Evolutionary conservation across 495 filamentous ascomycete species (phyloP), one percentile per base, ranked within the genome.

Genomic region (Penicillium simplicissimum): DNA sequence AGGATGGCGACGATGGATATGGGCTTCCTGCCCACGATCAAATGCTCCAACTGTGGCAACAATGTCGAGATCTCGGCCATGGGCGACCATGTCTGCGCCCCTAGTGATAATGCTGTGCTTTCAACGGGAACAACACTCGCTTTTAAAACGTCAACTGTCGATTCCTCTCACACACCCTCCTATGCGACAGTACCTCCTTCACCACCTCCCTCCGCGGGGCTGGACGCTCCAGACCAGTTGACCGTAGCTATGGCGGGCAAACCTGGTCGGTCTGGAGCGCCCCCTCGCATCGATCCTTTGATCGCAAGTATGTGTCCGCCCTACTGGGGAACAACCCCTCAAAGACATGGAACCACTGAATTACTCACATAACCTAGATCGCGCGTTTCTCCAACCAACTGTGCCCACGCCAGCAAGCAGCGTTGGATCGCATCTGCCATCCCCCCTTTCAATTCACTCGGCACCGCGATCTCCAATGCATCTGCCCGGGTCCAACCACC

Each of bases 61-160:
- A 85, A 95, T 71, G 92, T 98, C 61, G 90, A 94, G 69, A 97
- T 98, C 65, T 88, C 90, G 9, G 76, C 86, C 67, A 91, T 98
- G 91, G 95, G 92, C 43, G 93, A 98, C 65, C 95, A 98, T 82
- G 73, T 89, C 58, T 96, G 91, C 74, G 72, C 77, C 28, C 52
- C 55, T 8, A 55, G 55, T 34, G 55, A 51, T 8, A 48, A 54
- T 55, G 57, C 63, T 64, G 60, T 31, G 60, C 40, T 10, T 25
- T n/a, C 4, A 6, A 17, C 23, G n/a, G 14, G 23, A 60, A 15
- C 43, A 33, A 17, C 28, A 52, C 28, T 11, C 48, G 5, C 8
- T 34, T 19, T n/a, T 9, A 58, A 17, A 7, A 35, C 28, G 36
- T 43, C 42, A 15, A 64, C 43, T 49, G 38, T 55, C 13, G 23